These are phyloP conservation scores for Colletotrichum falcatum DNA, from an alignment of 2,329 filamentous ascomycete genomes.

Conservation along the genomic window DNA sequence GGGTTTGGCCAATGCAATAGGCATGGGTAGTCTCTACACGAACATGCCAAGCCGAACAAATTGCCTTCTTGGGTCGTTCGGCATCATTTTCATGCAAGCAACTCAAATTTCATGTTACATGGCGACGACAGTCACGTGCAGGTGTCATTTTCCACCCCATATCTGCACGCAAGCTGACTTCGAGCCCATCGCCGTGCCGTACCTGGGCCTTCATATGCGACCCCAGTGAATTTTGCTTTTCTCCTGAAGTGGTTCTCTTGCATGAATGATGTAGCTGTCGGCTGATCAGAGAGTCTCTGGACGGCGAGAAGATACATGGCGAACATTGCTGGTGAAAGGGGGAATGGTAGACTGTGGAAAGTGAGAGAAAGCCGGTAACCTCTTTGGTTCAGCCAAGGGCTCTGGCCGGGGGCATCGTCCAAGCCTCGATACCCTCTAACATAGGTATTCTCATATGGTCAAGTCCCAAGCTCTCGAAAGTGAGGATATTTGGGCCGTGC, in stretches of 20 bases:
- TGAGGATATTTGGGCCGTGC: constrained; percentile 51
- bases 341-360: not conserved
- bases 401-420: constrained; percentile 47
- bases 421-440: constrained; percentile 48
- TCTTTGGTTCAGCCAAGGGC: constrained; percentile 46
- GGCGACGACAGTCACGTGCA: not conserved
- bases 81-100: not conserved
- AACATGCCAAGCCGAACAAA: not conserved
- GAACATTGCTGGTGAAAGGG: too few species aligned
- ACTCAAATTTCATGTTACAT: not conserved
- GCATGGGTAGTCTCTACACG: too few species aligned
- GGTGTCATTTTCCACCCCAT: too few species aligned
- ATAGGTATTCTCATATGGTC: constrained; percentile 49
- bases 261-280: not conserved
- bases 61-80: not conserved
- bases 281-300: not conserved
- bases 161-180: too few species aligned
- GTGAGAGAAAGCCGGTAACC: constrained; percentile 46
- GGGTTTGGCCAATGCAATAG: not conserved
- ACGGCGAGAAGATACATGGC: not conserved
- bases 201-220: not conserved
- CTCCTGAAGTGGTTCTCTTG: not conserved
- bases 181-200: too few species aligned
- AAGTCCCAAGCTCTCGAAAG: constrained; percentile 50
- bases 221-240: not conserved